Evolutionary conservation across 345 rosid genomes (phyloP).

Genomic region (Eucalyptus microcorys): DNA sequence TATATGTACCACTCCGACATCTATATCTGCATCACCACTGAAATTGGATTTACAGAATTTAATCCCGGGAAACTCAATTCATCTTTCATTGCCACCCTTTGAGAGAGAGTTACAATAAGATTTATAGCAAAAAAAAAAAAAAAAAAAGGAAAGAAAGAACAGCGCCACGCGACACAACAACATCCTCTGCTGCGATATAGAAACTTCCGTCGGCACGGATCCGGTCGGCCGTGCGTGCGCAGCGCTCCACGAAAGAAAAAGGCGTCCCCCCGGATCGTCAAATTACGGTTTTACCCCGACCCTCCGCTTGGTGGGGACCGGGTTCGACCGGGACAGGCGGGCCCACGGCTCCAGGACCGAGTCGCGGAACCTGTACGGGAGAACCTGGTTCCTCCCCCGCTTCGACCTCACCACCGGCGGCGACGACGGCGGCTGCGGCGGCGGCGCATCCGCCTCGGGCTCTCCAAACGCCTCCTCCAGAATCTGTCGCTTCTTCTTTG

Average conservation of each 20-base stretch:
- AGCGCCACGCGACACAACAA: not conserved
- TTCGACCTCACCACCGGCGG: slow-evolving; percentile 20
- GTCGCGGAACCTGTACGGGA: slow-evolving; percentile 35
- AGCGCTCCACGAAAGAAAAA: not conserved
- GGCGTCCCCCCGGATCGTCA: not conserved
- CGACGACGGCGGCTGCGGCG: not conserved
- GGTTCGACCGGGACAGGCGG: not conserved
- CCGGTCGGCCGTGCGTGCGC: not conserved
- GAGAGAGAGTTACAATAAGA: not conserved
- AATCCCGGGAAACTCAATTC: not conserved
- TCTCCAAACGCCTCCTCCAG: not conserved
- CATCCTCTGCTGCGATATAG: not conserved
- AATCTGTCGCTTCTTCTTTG: not conserved
- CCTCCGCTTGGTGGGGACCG: not conserved
- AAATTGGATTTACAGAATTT: not conserved
- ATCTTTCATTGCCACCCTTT: not conserved
- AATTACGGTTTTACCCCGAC: not conserved
- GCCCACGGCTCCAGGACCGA: slow-evolving; percentile 21
- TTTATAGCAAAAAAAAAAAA: not conserved
- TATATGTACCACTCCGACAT: not conserved
- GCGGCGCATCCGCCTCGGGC: not conserved
- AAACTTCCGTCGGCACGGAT: not conserved
- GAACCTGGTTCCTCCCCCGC: slow-evolving; percentile 26
- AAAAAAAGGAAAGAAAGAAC: not conserved
- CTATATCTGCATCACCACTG: not conserved